phyloP scores from a whole-genome alignment of 1,284 basidiomycete genomes.

The Trametes polyzona region DNA sequence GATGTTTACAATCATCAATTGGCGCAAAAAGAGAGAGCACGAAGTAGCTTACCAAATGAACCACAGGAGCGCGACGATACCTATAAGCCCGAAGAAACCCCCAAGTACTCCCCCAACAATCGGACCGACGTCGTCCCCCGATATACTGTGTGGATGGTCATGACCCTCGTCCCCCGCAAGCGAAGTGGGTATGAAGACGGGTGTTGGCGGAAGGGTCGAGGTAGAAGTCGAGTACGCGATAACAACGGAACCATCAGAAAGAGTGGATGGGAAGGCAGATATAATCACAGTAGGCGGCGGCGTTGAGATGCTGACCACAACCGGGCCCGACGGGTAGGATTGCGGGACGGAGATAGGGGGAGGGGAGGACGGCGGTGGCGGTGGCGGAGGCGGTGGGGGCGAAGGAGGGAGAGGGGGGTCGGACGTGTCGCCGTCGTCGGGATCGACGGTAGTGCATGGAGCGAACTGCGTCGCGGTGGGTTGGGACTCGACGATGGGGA shows the following conservation, averaged over 20 bases:
- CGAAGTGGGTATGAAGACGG: constrained; percentile 10
- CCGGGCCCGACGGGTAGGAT: constrained; percentile 7
- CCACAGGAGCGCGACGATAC: constrained; percentile 28
- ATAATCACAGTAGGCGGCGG: constrained; percentile 6
- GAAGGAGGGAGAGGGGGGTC: constrained; percentile 1
- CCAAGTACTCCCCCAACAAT: constrained; percentile 34
- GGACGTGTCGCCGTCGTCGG: not conserved
- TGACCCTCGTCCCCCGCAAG: not conserved
- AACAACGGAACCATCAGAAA: constrained; percentile 26
- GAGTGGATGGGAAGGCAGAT: constrained; percentile 21
- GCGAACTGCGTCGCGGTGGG: constrained; percentile 33
- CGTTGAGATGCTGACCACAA: constrained; percentile 9
- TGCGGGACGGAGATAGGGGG: not conserved
- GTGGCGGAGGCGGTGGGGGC: not conserved
- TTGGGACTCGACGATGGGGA: constrained; percentile 19
- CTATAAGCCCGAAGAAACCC: constrained; percentile 35
- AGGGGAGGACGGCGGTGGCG: constrained; percentile 2
- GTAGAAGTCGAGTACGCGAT: constrained; percentile 22
- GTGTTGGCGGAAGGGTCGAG: constrained; percentile 21
- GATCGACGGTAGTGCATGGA: constrained; percentile 20
- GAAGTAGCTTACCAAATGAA: constrained; percentile 28
- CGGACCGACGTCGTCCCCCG: constrained; percentile 24
- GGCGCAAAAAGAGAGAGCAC: not conserved
- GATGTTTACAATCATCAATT: not conserved
- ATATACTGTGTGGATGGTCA: constrained; percentile 1